These are phyloP conservation scores for Diplocarpon mali DNA, from an alignment of 2,329 filamentous ascomycete species.

Conservation along the genomic window DNA sequence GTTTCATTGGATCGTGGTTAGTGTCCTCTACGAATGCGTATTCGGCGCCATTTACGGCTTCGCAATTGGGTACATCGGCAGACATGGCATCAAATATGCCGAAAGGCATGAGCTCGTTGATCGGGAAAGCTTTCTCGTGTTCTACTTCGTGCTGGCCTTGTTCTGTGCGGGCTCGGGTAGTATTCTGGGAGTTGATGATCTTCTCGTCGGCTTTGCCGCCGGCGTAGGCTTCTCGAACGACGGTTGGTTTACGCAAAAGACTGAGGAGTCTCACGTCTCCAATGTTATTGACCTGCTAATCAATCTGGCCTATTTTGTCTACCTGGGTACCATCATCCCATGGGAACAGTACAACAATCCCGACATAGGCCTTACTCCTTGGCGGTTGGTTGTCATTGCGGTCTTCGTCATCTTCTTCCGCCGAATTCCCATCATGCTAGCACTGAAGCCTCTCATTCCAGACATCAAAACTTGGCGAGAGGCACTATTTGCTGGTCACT, in stretches of 20 bases:
- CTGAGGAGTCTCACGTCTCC: conserved; percentile 94
- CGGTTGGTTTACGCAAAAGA: conserved; percentile 97
- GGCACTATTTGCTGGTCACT: conserved; percentile 91
- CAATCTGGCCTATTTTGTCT: conserved; percentile 97
- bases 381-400: conserved; percentile 89
- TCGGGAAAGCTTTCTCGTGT: conserved; percentile 93
- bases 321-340: conserved; percentile 91
- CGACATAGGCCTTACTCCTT: conserved; percentile 65
- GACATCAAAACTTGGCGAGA: conserved; percentile 98
- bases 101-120: conserved; percentile 83
- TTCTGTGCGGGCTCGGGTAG: conserved; percentile 90
- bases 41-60: conserved; percentile 89
- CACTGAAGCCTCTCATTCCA: conserved; percentile 83
- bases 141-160: conserved; percentile 93
- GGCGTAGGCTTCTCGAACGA: conserved; percentile 99
- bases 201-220: conserved; percentile 87
- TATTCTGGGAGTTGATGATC: conserved; percentile 81
- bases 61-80: conserved; percentile 73
- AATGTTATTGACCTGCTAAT: conserved; percentile 97
- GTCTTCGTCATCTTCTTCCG: conserved; percentile 91
- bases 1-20: conserved; percentile 80
- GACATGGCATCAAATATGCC: conserved; percentile 80
- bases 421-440: conserved; percentile 88
- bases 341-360: conserved; percentile 83
- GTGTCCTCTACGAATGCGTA: conserved; percentile 89